Conservation (phyloP, 805 yeast genomes). For the Myxozyma geophila region DNA sequence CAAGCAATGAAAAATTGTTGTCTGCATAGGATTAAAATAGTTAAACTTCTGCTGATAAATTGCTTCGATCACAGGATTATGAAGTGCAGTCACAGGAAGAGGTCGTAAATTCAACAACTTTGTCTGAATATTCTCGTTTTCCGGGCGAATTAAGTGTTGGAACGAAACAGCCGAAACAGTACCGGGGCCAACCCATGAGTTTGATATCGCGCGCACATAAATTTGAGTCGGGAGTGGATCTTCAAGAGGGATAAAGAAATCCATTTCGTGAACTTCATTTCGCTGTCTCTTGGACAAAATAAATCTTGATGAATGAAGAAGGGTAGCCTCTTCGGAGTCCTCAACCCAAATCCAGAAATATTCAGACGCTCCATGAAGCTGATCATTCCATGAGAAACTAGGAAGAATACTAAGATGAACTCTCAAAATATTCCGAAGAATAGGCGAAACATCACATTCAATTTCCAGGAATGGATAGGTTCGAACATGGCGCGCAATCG, state of each 20-base stretch:
- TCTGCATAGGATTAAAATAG: constrained; percentile 98
- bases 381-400: constrained; percentile 84
- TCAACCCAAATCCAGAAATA: constrained; percentile 93
- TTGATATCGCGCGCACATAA: constrained; percentile 77
- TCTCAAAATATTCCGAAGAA: constrained; percentile 83
- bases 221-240: constrained; percentile 93
- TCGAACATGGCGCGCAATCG: constrained; percentile 62
- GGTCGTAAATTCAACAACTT: constrained; percentile 81
- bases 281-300: constrained; percentile 65
- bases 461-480: constrained; percentile 77
- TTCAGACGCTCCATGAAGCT: constrained; percentile 80
- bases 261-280: constrained; percentile 67
- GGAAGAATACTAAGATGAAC: constrained; percentile 72
- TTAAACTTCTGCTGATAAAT: constrained; percentile 72
- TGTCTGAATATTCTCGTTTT: constrained; percentile 83
- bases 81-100: constrained; percentile 78
- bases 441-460: constrained; percentile 84
- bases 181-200: constrained; percentile 88
- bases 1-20: constrained; percentile 90
- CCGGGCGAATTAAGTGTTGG: constrained; percentile 87
- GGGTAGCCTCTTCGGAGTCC: constrained; percentile 71
- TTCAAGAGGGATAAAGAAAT: constrained; percentile 87
- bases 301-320: constrained; percentile 82
- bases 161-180: constrained; percentile 77
- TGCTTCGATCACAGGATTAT: constrained; percentile 65